Percentiles rank a stretch among this genome's conserved stretches.
Conservation (phyloP, 2,329 filamentous ascomycete genomes). For the Sphaerulina populicola region DNA sequence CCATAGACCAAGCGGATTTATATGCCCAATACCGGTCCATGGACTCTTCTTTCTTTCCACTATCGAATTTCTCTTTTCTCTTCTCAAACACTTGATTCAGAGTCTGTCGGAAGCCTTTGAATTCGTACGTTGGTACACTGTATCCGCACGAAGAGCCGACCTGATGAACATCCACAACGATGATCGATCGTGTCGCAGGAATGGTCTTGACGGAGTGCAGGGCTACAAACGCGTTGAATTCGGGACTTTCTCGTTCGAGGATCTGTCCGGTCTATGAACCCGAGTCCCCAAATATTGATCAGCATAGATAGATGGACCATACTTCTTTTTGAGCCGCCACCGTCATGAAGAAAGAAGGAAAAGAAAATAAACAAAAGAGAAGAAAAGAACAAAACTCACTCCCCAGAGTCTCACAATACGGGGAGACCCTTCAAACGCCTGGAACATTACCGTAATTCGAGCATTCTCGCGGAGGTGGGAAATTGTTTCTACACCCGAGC, state of each 20-base stretch:
- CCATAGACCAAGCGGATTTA: constrained; percentile 38
- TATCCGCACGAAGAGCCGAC: constrained; percentile 39
- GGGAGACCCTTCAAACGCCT: constrained; percentile 38
- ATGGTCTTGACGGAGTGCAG: constrained; percentile 32
- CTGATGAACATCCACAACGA: constrained; percentile 39
- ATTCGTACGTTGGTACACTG: constrained; percentile 40
- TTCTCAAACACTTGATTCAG: constrained; percentile 38
- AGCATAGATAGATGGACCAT: not conserved
- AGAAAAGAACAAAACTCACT: constrained; percentile 19
- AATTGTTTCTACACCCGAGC: constrained; percentile 39
- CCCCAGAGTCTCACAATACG: constrained; percentile 41
- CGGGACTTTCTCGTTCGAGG: constrained; percentile 33
- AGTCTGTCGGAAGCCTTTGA: constrained; percentile 34
- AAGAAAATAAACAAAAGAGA: too few relatives aligned
- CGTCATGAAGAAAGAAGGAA: too few relatives aligned
- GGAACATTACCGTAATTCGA: constrained; percentile 38
- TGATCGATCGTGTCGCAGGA: constrained; percentile 35
- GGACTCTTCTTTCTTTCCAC: constrained; percentile 34
- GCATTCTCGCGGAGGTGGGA: constrained; percentile 41
- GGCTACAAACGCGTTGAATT: constrained; percentile 31
- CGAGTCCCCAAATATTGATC: not conserved
- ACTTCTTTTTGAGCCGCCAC: too few relatives aligned
- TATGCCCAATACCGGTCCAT: constrained; percentile 37
- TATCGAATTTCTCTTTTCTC: constrained; percentile 32
- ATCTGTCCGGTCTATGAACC: constrained; percentile 19